A percentile compares a stretch with the other conserved stretches of the same genome.
Conservation (phyloP, 768 basidiomycete genomes). For the Calocera viscosa region DNA sequence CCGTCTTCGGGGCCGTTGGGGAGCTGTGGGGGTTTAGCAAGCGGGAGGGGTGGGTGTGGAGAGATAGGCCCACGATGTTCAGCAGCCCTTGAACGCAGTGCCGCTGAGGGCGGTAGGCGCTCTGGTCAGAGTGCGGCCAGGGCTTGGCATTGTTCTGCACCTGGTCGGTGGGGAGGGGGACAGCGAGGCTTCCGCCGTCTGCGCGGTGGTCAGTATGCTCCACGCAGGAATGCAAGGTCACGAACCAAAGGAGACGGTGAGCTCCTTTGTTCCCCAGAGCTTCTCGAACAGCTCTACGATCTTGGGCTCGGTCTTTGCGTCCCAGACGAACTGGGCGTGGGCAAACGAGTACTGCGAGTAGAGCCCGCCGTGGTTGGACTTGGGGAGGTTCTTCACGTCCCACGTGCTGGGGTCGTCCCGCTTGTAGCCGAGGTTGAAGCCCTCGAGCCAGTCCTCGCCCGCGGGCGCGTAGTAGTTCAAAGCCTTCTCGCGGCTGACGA, state of each 20-base stretch:
- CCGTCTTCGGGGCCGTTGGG: slow-evolving; percentile 29
- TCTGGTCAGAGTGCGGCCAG: slow-evolving; percentile 5
- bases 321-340: slow-evolving; percentile 20
- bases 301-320: slow-evolving; percentile 18
- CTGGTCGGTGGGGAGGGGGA: background rate
- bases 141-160: slow-evolving; percentile 2
- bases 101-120: background rate
- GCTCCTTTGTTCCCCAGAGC: slow-evolving; percentile 20
- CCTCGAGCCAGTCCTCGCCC: slow-evolving; percentile 26
- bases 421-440: slow-evolving; percentile 26
- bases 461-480: slow-evolving; percentile 20
- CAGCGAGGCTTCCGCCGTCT: background rate
- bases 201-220: background rate
- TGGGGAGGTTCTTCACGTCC: slow-evolving; percentile 23
- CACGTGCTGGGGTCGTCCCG: slow-evolving; percentile 26
- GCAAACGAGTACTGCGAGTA: slow-evolving; percentile 13
- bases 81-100: background rate
- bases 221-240: background rate
- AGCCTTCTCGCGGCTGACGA: too few relatives aligned
- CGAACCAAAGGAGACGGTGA: slow-evolving; percentile 12
- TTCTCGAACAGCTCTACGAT: slow-evolving; percentile 18
- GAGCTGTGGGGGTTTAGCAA: background rate
- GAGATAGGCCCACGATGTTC: background rate
- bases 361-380: slow-evolving; percentile 14
- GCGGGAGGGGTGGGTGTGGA: too few relatives aligned